Evolutionary conservation across 2,329 filamentous ascomycete species (phyloP).

Genomic region (Penicillium sp.): DNA sequence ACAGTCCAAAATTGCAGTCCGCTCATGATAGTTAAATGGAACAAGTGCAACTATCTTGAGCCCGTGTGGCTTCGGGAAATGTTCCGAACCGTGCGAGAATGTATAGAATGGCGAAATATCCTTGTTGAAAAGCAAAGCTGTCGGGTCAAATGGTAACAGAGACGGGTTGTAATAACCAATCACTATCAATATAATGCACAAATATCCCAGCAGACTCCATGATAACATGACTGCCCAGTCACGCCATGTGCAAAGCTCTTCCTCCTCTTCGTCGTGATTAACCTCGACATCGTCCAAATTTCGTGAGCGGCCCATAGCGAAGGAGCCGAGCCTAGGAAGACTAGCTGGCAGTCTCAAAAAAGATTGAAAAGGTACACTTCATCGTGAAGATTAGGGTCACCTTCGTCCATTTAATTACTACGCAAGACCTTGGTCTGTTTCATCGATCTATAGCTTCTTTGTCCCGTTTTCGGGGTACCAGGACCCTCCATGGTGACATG

Average conservation of each 20-base stretch:
- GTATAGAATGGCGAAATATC: conserved; percentile 38
- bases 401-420: conserved; percentile 16
- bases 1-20: conserved; percentile 49
- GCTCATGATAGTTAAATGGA: conserved; percentile 44
- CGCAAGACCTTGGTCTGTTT: background rate
- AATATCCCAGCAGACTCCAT: conserved; percentile 34
- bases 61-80: conserved; percentile 42
- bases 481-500: background rate
- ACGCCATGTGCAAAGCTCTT: conserved; percentile 23
- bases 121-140: conserved; percentile 30
- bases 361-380: background rate
- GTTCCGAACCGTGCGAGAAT: conserved; percentile 34
- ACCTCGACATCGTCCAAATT: conserved; percentile 33
- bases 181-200: conserved; percentile 32
- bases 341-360: background rate
- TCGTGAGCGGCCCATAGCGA: conserved; percentile 31
- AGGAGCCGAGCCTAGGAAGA: conserved; percentile 9
- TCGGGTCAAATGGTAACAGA: conserved; percentile 28
- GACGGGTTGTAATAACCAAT: conserved; percentile 31
- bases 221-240: conserved; percentile 30
- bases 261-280: conserved; percentile 15
- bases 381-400: background rate
- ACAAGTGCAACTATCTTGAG: conserved; percentile 49
- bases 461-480: conserved; percentile 20
- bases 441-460: conserved; percentile 8